Evolutionary conservation across 805 yeast species (phyloP).

Genomic region (Candida jianshihensis): DNA sequence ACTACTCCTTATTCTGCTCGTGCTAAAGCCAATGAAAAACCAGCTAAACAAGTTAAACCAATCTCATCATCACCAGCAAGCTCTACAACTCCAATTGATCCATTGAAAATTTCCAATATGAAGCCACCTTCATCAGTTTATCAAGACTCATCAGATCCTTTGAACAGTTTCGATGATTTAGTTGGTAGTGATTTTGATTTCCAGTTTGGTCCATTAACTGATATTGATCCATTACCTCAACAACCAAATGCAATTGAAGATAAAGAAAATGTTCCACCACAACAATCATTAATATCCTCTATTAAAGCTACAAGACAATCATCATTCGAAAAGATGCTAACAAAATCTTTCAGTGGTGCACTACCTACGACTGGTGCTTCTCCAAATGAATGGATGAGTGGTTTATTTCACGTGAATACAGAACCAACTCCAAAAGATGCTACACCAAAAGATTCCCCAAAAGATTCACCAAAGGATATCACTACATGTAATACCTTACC

Average conservation of each 20-base stretch:
- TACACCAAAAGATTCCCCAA: constrained; percentile 21
- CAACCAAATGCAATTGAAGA: constrained; percentile 8
- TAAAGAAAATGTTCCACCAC: constrained; percentile 36
- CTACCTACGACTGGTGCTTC: constrained; percentile 14
- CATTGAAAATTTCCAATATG: neutral
- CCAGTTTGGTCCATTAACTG: constrained; percentile 23
- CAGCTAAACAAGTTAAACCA: constrained; percentile 2
- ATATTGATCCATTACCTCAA: constrained; percentile 24
- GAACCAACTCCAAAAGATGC: constrained; percentile 23
- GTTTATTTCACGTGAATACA: constrained; percentile 10
- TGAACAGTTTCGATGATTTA: constrained; percentile 33
- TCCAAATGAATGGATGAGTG: constrained; percentile 23
- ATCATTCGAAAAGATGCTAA: constrained; percentile 31
- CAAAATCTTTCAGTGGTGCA: constrained; percentile 30
- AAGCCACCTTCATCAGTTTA: constrained; percentile 7
- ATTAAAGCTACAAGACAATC: constrained; percentile 22
- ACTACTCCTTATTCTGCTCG: neutral
- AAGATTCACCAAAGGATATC: constrained; percentile 24
- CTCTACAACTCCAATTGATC: constrained; percentile 11
- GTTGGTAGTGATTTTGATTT: constrained; percentile 25
- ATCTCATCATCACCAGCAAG: constrained; percentile 13
- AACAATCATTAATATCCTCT: neutral
- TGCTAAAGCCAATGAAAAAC: neutral
- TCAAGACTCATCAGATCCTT: constrained; percentile 19
- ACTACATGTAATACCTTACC: constrained; percentile 26